These are phyloP conservation scores for Gossypium sturtianum DNA, from an alignment of 345 rosid species.

Conservation along the genomic window DNA sequence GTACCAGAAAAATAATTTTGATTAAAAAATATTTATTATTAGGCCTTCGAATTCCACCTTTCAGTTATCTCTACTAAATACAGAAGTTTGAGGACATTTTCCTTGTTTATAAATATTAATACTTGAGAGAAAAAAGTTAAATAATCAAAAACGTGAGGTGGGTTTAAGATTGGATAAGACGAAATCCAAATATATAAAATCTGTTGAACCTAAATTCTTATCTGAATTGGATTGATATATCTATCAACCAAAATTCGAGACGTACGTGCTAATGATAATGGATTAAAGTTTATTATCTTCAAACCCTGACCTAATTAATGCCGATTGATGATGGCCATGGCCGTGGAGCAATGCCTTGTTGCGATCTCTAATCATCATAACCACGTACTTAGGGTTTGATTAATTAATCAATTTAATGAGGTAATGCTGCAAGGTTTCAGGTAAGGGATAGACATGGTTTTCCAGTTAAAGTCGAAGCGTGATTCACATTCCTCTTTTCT, in stretches of 20 bases:
- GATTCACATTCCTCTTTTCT: too few species aligned
- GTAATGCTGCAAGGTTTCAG: neutral
- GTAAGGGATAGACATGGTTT: neutral
- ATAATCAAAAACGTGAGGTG: neutral
- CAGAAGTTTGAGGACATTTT: neutral
- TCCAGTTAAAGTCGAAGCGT: neutral
- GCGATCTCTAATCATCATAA: neutral
- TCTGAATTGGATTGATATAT: too few species aligned
- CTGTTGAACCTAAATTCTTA: neutral
- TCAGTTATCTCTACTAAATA: neutral
- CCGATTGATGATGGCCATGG: neutral
- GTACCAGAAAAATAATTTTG: neutral
- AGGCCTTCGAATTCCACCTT: neutral
- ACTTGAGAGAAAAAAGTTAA: neutral
- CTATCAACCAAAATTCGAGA: neutral
- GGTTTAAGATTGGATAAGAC: neutral
- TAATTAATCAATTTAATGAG: neutral
- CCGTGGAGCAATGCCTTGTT: neutral
- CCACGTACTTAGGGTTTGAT: neutral
- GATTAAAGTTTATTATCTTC: constrained; percentile 1
- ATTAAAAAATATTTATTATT: neutral
- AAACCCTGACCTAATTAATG: neutral
- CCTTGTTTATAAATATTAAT: neutral
- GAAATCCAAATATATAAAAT: neutral
- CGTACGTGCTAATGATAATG: neutral